phyloP scores from a whole-genome alignment of 2,329 filamentous ascomycete species.

The Colletotrichum horii region DNA sequence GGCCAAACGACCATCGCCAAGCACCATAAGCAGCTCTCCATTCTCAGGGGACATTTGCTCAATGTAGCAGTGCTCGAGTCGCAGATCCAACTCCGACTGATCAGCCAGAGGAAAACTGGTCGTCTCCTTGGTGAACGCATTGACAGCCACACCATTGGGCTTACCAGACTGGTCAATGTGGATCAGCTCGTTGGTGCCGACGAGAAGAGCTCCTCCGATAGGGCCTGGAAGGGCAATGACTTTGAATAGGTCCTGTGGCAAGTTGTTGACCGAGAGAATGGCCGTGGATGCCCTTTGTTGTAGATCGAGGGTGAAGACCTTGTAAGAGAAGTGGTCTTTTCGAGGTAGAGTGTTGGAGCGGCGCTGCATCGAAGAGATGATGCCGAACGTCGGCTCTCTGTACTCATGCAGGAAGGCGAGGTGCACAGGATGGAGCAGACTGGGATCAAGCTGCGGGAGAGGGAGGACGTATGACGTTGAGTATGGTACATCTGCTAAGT shows the following conservation, averaged over 20 bases:
- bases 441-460: slow-evolving; percentile 85
- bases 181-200: slow-evolving; percentile 89
- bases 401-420: slow-evolving; percentile 96
- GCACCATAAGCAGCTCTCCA: slow-evolving; percentile 84
- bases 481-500: slow-evolving; percentile 71
- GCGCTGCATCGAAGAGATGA: slow-evolving; percentile 78
- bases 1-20: slow-evolving; percentile 76
- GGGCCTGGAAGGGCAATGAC: slow-evolving; percentile 85
- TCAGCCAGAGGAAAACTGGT: slow-evolving; percentile 87
- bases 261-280: slow-evolving; percentile 81
- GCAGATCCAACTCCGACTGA: slow-evolving; percentile 80
- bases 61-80: slow-evolving; percentile 80
- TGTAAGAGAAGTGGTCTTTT: slow-evolving; percentile 87
- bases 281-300: slow-evolving; percentile 93
- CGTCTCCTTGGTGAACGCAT: slow-evolving; percentile 82
- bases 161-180: slow-evolving; percentile 97
- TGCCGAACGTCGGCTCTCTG: slow-evolving; percentile 95
- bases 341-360: slow-evolving; percentile 81
- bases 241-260: slow-evolving; percentile 86
- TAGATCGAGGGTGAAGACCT: slow-evolving; percentile 93
- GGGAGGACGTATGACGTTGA: slow-evolving; percentile 91
- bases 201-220: slow-evolving; percentile 84
- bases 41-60: slow-evolving; percentile 78
- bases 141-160: slow-evolving; percentile 89
- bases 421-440: slow-evolving; percentile 86